phyloP scores from a whole-genome alignment of 352 stramenopile genomes.

The Pythium oligandrum region DNA sequence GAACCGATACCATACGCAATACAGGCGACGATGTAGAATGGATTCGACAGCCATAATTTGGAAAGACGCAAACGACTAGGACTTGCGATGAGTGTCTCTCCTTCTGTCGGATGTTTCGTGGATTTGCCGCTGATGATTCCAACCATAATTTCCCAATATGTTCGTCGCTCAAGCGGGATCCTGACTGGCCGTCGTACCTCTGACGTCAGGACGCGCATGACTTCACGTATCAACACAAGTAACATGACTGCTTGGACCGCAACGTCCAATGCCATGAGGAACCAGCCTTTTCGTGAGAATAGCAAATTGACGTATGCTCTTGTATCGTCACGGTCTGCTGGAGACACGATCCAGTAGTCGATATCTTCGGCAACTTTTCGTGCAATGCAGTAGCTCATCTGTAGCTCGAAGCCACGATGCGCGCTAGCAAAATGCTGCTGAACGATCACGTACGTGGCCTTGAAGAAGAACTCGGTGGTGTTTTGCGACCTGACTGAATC shows the following conservation, averaged over 20 bases:
- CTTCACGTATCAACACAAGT: background rate
- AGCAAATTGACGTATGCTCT: constrained; percentile 5
- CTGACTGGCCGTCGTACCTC: background rate
- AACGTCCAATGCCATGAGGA: background rate
- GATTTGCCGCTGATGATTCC: background rate
- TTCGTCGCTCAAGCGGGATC: background rate
- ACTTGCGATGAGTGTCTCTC: background rate
- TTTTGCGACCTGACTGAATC: background rate
- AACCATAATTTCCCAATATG: background rate
- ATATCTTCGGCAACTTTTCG: background rate
- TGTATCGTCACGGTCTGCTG: background rate
- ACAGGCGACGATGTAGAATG: constrained; percentile 8
- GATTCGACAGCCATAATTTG: constrained; percentile 6
- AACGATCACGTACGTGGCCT: constrained; percentile 8
- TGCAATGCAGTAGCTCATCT: constrained; percentile 2
- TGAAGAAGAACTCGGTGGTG: constrained; percentile 4
- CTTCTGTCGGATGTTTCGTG: background rate
- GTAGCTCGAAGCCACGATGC: constrained; percentile 1
- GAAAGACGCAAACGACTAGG: constrained; percentile 2
- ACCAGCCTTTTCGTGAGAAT: background rate
- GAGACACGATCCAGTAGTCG: background rate
- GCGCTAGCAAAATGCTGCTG: constrained; percentile 6
- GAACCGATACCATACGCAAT: constrained; percentile 4
- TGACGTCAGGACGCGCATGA: background rate
- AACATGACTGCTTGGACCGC: background rate